Conservation (phyloP, 371 early-diverging fungal species). For the Lichtheimia ornata region DNA sequence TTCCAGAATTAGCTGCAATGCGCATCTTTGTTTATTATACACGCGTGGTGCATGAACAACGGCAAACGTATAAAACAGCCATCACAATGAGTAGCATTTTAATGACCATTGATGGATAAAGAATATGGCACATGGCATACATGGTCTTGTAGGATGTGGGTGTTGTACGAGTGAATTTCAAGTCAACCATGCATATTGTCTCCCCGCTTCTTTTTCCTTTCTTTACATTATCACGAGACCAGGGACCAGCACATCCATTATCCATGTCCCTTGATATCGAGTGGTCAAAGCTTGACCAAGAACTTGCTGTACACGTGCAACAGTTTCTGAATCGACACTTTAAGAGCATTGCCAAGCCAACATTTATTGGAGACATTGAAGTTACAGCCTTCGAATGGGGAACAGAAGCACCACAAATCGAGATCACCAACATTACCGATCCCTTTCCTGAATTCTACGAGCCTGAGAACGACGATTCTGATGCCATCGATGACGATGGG, state of each 20-base stretch:
- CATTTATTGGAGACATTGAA: slow-evolving; percentile 83
- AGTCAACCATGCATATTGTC: not conserved
- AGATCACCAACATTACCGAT: slow-evolving; percentile 81
- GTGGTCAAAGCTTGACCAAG: slow-evolving; percentile 83
- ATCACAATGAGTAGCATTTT: too few relatives aligned
- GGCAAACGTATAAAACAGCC: too few relatives aligned
- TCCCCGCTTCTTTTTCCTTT: slow-evolving; percentile 1
- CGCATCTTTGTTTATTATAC: too few relatives aligned
- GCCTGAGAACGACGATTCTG: slow-evolving; percentile 31
- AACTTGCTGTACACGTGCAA: slow-evolving; percentile 72
- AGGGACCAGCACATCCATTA: not conserved
- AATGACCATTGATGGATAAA: too few relatives aligned
- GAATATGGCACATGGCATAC: too few relatives aligned
- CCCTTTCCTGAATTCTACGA: slow-evolving; percentile 91
- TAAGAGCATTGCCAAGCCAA: slow-evolving; percentile 67
- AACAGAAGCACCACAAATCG: slow-evolving; percentile 76
- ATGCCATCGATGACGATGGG: slow-evolving; percentile 17
- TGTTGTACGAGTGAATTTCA: not conserved
- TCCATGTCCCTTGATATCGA: slow-evolving; percentile 86
- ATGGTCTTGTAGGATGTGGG: too few relatives aligned
- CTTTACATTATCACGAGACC: not conserved
- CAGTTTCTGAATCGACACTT: slow-evolving; percentile 84
- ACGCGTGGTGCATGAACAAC: too few relatives aligned
- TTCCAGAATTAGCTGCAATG: too few relatives aligned
- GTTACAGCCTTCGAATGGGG: slow-evolving; percentile 88